phyloP scores from a whole-genome alignment of 768 basidiomycete species.

The Amanita pallidorosea region DNA sequence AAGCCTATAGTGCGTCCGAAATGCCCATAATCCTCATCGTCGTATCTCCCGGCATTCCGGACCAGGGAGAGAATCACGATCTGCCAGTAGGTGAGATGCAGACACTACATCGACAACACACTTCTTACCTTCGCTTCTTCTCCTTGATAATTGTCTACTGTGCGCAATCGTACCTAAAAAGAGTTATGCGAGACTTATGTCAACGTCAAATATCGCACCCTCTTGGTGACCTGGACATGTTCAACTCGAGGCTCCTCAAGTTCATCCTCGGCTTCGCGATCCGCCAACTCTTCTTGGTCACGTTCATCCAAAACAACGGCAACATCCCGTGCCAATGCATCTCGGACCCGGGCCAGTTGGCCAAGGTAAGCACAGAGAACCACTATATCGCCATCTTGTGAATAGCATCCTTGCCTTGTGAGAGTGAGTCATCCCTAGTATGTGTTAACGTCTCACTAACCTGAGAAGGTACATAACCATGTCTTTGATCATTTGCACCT shows the following conservation, averaged over 20 bases:
- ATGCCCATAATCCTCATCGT: constrained; percentile 20
- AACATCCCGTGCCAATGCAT: constrained; percentile 31
- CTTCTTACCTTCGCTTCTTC: constrained; percentile 48
- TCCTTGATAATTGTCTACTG: constrained; percentile 74
- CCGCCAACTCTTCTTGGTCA: constrained; percentile 50
- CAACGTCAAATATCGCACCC: constrained; percentile 24
- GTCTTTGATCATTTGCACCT: constrained; percentile 35
- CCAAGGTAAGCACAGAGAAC: constrained; percentile 38
- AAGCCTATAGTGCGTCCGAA: constrained; percentile 50
- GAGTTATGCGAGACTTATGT: not conserved
- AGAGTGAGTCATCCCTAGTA: not conserved
- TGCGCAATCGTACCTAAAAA: constrained; percentile 52
- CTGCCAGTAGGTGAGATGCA: constrained; percentile 14
- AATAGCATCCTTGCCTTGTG: constrained; percentile 29
- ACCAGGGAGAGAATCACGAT: constrained; percentile 70
- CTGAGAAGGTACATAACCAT: constrained; percentile 33
- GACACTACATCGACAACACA: not conserved
- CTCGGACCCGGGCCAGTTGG: constrained; percentile 29
- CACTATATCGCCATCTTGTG: constrained; percentile 35
- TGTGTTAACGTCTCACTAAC: constrained; percentile 9
- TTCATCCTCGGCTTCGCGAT: constrained; percentile 34
- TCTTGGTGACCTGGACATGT: constrained; percentile 38
- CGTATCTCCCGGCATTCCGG: constrained; percentile 43
- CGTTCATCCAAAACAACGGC: constrained; percentile 60
- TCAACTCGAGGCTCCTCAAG: constrained; percentile 21